phyloP scores from a whole-genome alignment of 2,329 filamentous ascomycete species.

The Colletotrichum spaethianum region DNA sequence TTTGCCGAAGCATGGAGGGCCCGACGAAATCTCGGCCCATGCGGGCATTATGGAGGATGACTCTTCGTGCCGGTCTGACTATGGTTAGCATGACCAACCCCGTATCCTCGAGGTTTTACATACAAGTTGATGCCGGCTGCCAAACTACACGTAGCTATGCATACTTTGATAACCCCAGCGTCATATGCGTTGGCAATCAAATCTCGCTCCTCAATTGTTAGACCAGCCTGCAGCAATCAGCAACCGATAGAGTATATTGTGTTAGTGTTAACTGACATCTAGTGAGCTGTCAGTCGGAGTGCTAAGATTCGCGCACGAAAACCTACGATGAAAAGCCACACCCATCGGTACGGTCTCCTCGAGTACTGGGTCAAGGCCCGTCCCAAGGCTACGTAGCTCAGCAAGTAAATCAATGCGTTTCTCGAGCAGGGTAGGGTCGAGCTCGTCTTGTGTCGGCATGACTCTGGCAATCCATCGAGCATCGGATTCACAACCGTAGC shows the following conservation, averaged over 20 bases:
- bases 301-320: not conserved
- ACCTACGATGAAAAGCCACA: slow-evolving; percentile 81
- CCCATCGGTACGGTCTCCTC: slow-evolving; percentile 75
- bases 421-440: slow-evolving; percentile 65
- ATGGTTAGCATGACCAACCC: slow-evolving; percentile 32
- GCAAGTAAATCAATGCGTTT: slow-evolving; percentile 75
- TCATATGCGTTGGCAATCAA: slow-evolving; percentile 81
- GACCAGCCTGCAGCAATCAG: slow-evolving; percentile 66
- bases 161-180: slow-evolving; percentile 75
- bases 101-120: not conserved
- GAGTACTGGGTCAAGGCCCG: slow-evolving; percentile 76
- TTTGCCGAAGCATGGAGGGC: slow-evolving; percentile 84
- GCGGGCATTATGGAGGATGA: slow-evolving; percentile 81
- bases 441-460: slow-evolving; percentile 66
- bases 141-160: slow-evolving; percentile 83
- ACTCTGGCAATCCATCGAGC: slow-evolving; percentile 78
- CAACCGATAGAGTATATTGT: not conserved
- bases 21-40: slow-evolving; percentile 85
- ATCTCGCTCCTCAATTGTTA: slow-evolving; percentile 83
- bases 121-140: slow-evolving; percentile 86
- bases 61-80: slow-evolving; percentile 72
- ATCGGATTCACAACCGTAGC: slow-evolving; percentile 76
- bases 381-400: slow-evolving; percentile 75
- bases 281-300: not conserved
- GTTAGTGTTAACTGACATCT: slow-evolving; percentile 53